phyloP scores from a whole-genome alignment of 1,139 yeast genomes.

The Yamadazyma songkhlaensis region DNA sequence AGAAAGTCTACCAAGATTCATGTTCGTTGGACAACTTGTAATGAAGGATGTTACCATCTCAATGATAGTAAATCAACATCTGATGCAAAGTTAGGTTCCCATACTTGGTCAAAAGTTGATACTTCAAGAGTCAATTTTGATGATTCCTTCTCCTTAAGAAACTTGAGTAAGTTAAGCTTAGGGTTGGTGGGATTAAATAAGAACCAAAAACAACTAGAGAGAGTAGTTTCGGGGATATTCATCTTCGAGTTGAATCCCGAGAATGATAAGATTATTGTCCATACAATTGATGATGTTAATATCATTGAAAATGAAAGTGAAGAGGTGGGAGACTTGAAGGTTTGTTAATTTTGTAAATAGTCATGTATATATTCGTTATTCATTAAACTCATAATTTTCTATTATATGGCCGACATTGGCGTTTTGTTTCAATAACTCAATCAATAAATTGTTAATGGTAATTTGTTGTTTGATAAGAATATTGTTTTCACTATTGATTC shows the following conservation, averaged over 20 bases:
- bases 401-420: neutral
- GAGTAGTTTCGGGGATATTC: slow-evolving; percentile 67
- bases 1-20: slow-evolving; percentile 50
- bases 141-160: neutral
- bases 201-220: slow-evolving; percentile 29
- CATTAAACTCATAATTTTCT: slow-evolving; percentile 8
- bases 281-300: slow-evolving; percentile 75
- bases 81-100: slow-evolving; percentile 37
- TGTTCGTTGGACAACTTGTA: slow-evolving; percentile 63
- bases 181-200: slow-evolving; percentile 29
- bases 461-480: slow-evolving; percentile 25
- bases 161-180: slow-evolving; percentile 1
- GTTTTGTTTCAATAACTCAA: slow-evolving; percentile 9
- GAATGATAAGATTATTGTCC: slow-evolving; percentile 61
- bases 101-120: slow-evolving; percentile 38
- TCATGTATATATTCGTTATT: slow-evolving; percentile 17
- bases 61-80: slow-evolving; percentile 26
- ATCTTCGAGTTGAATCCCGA: slow-evolving; percentile 66
- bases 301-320: slow-evolving; percentile 49
- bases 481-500: slow-evolving; percentile 23
- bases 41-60: slow-evolving; percentile 48
- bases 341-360: slow-evolving; percentile 20
- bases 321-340: slow-evolving; percentile 26
- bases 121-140: slow-evolving; percentile 13
- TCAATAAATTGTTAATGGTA: slow-evolving; percentile 20